Percentiles rank a stretch among this genome's conserved stretches.
Conservation (phyloP, 1,284 basidiomycete genomes). For the Trichosporon sp. region DNA sequence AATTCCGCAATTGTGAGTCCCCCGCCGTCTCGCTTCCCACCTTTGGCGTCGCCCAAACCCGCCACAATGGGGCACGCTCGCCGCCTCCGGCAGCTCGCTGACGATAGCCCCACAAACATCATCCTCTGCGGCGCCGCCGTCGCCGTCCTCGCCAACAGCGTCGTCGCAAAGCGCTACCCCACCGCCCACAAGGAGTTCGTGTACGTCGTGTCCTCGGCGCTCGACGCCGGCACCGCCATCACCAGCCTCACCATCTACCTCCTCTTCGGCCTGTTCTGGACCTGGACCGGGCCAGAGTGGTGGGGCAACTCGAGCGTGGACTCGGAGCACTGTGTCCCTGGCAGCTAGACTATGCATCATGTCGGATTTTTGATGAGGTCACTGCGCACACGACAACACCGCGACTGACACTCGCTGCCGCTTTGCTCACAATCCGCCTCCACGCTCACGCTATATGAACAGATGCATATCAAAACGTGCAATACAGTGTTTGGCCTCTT, state of each 20-base stretch:
- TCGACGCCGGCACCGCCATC: conserved; percentile 52
- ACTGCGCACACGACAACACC: no score
- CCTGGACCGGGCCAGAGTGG: conserved; percentile 40
- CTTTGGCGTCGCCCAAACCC: no score
- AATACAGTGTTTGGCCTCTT: conserved; percentile 2
- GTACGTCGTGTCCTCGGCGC: conserved; percentile 49
- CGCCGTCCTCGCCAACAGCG: conserved; percentile 48
- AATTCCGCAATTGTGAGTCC: conserved; percentile 47
- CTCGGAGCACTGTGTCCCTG: conserved; percentile 48
- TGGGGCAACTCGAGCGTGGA: conserved; percentile 47
- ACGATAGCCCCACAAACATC: conserved; percentile 52
- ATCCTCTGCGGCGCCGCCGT: conserved; percentile 51
- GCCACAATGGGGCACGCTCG: no score
- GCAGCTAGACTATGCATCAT: conserved; percentile 23
- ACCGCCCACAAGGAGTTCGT: conserved; percentile 39
- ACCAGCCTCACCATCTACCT: conserved; percentile 53
- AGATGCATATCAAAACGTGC: conserved; percentile 7
- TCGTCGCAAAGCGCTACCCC: conserved; percentile 41
- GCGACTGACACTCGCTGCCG: no score
- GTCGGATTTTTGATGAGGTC: no score
- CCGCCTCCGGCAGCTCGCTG: conserved; percentile 1
- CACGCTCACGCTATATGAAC: not conserved
- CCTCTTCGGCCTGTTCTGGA: conserved; percentile 41
- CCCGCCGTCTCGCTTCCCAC: not conserved
- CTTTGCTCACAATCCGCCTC: no score